Percentiles rank a stretch among this genome's conserved stretches.
Conservation (phyloP, 495 filamentous ascomycete genomes). For the Daldinia grandis region DNA sequence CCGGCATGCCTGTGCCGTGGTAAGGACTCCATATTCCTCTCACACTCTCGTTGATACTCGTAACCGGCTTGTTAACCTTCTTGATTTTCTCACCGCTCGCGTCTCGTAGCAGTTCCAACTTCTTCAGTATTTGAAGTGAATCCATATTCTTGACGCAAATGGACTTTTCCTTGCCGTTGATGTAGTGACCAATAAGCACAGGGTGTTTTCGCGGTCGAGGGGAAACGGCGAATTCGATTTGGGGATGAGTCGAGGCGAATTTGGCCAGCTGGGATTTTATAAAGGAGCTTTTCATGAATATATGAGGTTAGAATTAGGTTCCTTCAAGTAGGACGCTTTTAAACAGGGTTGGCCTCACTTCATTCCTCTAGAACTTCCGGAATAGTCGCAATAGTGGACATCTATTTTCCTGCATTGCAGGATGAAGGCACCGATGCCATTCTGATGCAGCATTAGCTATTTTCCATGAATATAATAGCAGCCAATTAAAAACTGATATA, state of each 20-base stretch:
- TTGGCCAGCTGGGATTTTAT: slow-evolving; percentile 74
- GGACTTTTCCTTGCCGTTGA: slow-evolving; percentile 87
- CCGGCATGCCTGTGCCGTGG: slow-evolving; percentile 69
- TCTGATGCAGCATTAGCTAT: slow-evolving; percentile 60
- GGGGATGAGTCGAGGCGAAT: slow-evolving; percentile 84
- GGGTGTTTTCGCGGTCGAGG: slow-evolving; percentile 89
- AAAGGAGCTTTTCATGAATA: slow-evolving; percentile 67
- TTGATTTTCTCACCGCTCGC: slow-evolving; percentile 87
- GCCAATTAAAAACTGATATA: not conserved
- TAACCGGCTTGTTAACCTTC: slow-evolving; percentile 80
- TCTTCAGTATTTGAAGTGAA: slow-evolving; percentile 79
- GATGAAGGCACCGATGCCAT: slow-evolving; percentile 96
- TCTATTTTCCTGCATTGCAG: slow-evolving; percentile 95
- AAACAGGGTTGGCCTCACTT: slow-evolving; percentile 68
- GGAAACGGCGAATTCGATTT: slow-evolving; percentile 88
- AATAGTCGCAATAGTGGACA: slow-evolving; percentile 96
- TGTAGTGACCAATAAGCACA: slow-evolving; percentile 82
- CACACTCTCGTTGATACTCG: slow-evolving; percentile 88
- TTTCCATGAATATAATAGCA: not conserved
- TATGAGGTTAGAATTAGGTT: not conserved
- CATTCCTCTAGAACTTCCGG: slow-evolving; percentile 91
- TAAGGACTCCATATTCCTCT: slow-evolving; percentile 95
- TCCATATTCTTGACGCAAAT: slow-evolving; percentile 90
- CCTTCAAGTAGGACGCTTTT: not conserved
- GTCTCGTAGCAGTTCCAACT: slow-evolving; percentile 80